Base-by-base conservation (phyloP, 257 asterid species). In the Handroanthus guayacan region DNA sequence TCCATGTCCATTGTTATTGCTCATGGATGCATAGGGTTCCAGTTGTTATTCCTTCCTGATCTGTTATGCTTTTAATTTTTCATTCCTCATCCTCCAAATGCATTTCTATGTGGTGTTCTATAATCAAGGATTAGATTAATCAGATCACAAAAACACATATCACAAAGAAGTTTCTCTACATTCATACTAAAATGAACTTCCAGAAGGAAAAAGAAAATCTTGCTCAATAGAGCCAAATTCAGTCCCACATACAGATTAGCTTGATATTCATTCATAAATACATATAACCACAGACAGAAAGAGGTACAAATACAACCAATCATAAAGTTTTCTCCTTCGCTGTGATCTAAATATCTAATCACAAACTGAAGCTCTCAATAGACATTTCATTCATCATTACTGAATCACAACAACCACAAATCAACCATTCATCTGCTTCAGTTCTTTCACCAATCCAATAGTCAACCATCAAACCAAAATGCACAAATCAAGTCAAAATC, bases 381-480 rank as follows among this genome's bases (percentile, higher is more conserved):
- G 63, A 36, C 62, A 67, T 70, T 51, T 50, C 63, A 48, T 12
- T 57, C 16, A 52, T 39, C 39, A 43, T 76, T 58, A 9, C 36
- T 18, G 48, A 77, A 58, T 25, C 55, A 57, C 41, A 71, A 50
- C 9, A 44, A 36, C 69, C 3, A 43, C 6, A 12, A 41, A 39
- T 39, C 78, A 62, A 48, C 11, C 57, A 34, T 56, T 76, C 62
- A 72, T 41, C 75, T 12, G 52, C 69, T 71, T 71, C 48, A 71
- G 5, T 66, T 64, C 41, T 58, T 37, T 81, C 67, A 67, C 72
- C 62, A 55, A 31, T 51, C 77, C 6, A 52, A 65, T 41, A 69
- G 44, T 58, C 79, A 51, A 75, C 43, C 7, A 25, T 20, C 48
- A 6, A 77, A 25, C 62, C 64, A 76, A 64, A 38, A 67, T 4